Base-by-base conservation (phyloP, 768 basidiomycete genomes). In the Paxillus rubicundulus region DNA sequence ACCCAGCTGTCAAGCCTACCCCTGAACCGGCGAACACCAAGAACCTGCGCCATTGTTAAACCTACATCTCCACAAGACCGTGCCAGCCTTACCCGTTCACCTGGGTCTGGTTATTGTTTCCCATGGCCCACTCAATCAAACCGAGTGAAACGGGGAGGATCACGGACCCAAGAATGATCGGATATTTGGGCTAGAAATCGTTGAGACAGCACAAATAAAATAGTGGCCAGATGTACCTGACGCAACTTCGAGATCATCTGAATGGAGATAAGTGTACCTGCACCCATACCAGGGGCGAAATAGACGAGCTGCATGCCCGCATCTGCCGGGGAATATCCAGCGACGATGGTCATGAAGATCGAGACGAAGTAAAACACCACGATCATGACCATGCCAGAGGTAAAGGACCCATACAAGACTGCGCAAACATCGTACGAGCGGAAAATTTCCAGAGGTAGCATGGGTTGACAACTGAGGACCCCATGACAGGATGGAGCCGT, bases 321-420 rank as follows among this genome's bases (percentile, higher is more conserved):
- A 28, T 63, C 57, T 9, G 63, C 63, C 3, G 73, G 56, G 14
- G 65, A 61, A 37, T 61, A 52, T 9, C 70, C 71, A n/a, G 54
- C 52, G n/a, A 72, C 74, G 63, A 74, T 70, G 18, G 66, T 66
- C 65, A 75, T 69, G 66, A 77, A 77, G 56, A 75, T 74, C 13
- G 75, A 65, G 21, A 76, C 61, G 54, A 77, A 75, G 58, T 77
- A 77, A 62, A 77, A 74, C 64, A 70, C 68, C 49, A 73, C 72
- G 36, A 74, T 54, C 68, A 74, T 71, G 43, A 77, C 66, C 72
- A 77, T 73, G 5, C 75, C 75, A 16, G 59, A 59, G 2, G 71
- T 65, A 49, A 73, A 68, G 17, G 67, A 64, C 16, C 62, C 70
- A 55, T 61, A 67, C 54, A 59, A 60, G 28, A 66, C 66, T 2